A percentile compares a stretch with the other conserved stretches of the same genome.
These are phyloP conservation scores for Aspergillus sparsus DNA, from an alignment of 495 filamentous ascomycete species.

Conservation along the genomic window DNA sequence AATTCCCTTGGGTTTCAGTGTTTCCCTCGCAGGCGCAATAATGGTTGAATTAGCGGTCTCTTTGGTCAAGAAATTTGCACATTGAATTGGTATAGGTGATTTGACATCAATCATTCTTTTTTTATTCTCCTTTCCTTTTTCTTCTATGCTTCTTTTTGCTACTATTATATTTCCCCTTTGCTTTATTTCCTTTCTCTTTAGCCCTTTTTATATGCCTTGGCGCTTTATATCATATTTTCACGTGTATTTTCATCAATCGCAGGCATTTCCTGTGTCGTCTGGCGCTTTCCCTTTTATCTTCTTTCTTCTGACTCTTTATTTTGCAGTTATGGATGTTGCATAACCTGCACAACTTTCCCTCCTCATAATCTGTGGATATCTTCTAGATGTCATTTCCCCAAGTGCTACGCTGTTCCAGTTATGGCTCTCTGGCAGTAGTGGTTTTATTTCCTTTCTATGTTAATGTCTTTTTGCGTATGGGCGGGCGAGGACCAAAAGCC, in stretches of 20 bases:
- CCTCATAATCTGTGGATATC: conserved; percentile 27
- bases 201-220: conserved; percentile 8
- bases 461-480: conserved; percentile 31
- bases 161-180: not conserved
- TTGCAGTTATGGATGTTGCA: conserved; percentile 29
- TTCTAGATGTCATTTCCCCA: conserved; percentile 22
- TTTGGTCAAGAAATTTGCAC: not conserved
- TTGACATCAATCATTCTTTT: conserved; percentile 19
- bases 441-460: conserved; percentile 29
- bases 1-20: conserved; percentile 23
- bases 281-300: conserved; percentile 28
- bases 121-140: conserved; percentile 15
- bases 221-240: conserved; percentile 26
- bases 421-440: conserved; percentile 42
- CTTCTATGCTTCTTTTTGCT: not conserved
- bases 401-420: conserved; percentile 39
- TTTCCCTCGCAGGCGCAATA: not conserved
- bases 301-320: conserved; percentile 20
- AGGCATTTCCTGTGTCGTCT: conserved; percentile 22
- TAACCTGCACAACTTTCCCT: conserved; percentile 32
- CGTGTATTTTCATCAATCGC: conserved; percentile 24
- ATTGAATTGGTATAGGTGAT: not conserved
- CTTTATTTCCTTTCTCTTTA: not conserved
- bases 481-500: conserved; percentile 25
- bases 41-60: not conserved